A percentile compares a stretch with the other conserved stretches of the same genome.
Conservation (phyloP, 2,329 filamentous ascomycete species). For the Trichoderma afroharzianum region DNA sequence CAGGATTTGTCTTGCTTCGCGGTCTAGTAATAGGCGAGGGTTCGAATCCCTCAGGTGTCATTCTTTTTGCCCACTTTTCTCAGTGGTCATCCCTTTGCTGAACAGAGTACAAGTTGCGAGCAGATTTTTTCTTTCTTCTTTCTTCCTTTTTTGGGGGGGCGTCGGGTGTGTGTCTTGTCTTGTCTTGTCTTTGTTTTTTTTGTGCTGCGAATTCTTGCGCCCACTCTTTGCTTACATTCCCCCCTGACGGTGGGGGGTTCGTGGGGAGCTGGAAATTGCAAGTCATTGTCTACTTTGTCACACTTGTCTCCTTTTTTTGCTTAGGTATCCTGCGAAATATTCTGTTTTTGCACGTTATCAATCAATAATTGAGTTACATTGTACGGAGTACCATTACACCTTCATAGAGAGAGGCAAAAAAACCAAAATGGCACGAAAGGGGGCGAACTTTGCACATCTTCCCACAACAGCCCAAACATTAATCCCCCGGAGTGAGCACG, state of each 20-base stretch:
- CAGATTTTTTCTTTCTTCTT: not conserved
- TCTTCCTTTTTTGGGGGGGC: no score
- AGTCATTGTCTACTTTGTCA: not conserved
- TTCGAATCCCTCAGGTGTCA: conserved; percentile 34
- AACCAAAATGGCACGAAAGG: not conserved
- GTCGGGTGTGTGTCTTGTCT: not conserved
- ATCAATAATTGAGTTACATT: not conserved
- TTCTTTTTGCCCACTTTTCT: not conserved
- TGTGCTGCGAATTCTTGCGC: not conserved
- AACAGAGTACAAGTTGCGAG: not conserved
- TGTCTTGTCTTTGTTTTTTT: no score
- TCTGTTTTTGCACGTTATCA: not conserved
- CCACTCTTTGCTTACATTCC: not conserved
- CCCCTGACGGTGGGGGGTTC: not conserved
- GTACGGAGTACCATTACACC: not conserved
- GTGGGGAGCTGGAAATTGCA: not conserved
- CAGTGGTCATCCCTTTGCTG: not conserved
- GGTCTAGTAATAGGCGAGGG: conserved; percentile 31
- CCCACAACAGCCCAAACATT: not conserved
- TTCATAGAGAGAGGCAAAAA: not conserved
- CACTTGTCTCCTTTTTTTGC: no score
- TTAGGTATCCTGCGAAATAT: no score
- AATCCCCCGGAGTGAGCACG: no score
- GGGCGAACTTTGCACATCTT: not conserved
- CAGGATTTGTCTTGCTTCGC: conserved; percentile 20